phyloP scores from a whole-genome alignment of 2,329 filamentous ascomycete genomes.

The Ceratocystis alfenasii region DNA sequence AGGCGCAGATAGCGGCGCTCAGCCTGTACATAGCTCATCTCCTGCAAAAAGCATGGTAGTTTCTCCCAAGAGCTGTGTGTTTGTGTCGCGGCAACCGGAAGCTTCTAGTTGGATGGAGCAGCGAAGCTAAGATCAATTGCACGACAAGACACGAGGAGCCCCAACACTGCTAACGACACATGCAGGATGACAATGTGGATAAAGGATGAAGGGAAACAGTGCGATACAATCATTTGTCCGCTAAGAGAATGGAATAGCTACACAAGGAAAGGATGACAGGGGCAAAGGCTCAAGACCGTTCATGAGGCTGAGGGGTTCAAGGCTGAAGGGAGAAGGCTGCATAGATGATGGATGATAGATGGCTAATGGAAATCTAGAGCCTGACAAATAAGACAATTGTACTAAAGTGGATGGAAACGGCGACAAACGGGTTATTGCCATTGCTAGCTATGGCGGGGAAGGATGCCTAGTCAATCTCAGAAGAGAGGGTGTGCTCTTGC shows the following conservation, averaged over 20 bases:
- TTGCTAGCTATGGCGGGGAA: slow-evolving; percentile 6
- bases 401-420: neutral
- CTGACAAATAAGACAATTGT: neutral
- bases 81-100: neutral
- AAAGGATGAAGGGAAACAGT: neutral
- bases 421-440: neutral
- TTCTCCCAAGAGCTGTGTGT: neutral
- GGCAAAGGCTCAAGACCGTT: too few species aligned
- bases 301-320: slow-evolving; percentile 1
- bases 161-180: neutral
- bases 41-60: neutral
- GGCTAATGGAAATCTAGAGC: neutral
- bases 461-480: neutral
- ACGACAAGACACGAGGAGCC: neutral
- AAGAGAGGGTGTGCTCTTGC: neutral
- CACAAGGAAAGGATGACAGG: neutral
- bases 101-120: neutral
- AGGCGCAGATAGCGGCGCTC: too few species aligned
- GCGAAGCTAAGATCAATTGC: neutral
- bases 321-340: slow-evolving; percentile 5
- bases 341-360: neutral
- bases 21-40: too few species aligned
- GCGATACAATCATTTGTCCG: neutral
- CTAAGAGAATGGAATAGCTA: neutral
- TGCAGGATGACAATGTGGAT: neutral